Conservation (phyloP, 2,329 filamentous ascomycete species). For the Sclerotinia nivalis region DNA sequence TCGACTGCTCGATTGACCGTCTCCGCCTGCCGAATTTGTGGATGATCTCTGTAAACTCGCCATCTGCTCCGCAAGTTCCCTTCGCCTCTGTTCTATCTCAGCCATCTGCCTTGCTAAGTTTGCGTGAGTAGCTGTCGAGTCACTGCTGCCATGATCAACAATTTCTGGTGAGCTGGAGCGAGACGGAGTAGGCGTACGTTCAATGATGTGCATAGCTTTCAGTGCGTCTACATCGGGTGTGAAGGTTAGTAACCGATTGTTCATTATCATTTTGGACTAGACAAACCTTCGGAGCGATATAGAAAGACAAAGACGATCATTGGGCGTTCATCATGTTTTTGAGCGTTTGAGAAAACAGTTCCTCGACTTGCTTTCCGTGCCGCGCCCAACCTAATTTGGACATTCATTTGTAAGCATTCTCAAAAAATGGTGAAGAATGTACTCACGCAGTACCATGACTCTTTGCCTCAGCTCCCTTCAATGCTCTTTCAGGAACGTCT, state of each 20-base stretch:
- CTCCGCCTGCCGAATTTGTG: neutral
- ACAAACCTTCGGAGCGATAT: constrained; percentile 17
- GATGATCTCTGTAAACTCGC: neutral
- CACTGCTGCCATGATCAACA: neutral
- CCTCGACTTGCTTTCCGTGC: neutral
- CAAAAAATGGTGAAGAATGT: neutral
- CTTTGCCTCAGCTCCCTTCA: constrained; percentile 29
- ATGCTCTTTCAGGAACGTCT: constrained; percentile 29
- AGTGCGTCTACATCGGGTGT: neutral
- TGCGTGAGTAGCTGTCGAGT: neutral
- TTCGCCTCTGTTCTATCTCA: too few species aligned
- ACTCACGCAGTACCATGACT: constrained; percentile 30
- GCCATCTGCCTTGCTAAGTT: neutral
- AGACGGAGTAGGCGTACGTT: neutral
- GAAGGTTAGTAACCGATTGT: neutral
- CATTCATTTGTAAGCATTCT: neutral
- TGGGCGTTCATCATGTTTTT: neutral
- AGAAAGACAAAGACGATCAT: constrained; percentile 10
- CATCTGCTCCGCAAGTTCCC: neutral
- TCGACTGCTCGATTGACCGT: neutral
- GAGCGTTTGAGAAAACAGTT: neutral
- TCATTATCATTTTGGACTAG: neutral
- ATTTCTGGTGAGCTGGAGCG: neutral
- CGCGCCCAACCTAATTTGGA: neutral
- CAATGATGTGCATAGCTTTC: constrained; percentile 1